Base-by-base conservation (phyloP, 352 stramenopile genomes). In the Phytophthora idaei region DNA sequence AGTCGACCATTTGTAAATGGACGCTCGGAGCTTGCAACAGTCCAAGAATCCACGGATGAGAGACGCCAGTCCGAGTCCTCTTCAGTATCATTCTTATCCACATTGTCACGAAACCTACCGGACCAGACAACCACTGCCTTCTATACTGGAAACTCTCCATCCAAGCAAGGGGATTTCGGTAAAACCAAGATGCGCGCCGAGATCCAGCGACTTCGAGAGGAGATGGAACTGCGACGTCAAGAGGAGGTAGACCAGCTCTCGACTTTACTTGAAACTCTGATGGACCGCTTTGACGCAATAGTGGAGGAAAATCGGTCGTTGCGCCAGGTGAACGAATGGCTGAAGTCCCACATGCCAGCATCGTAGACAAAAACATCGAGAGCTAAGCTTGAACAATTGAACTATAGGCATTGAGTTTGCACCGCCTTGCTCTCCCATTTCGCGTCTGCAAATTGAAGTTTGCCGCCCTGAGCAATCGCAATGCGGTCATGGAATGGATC, bases 401-500 rank as follows among this genome's bases (percentile, higher is more conserved):
- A 59, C 27, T 59, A 49, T 62, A 42, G 25, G 25, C 31, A 42
- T 17, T 12, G 31, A 37, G 9, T 50, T 36, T 57, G 41, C 49
- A 49, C 44, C 41, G n/a, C 21, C 39, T 65, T 52, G 27, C 46
- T 21, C 10, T 57, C 41, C 66, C 67, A 76, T 56, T 53, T 54
- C 15, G 69, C 77, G 12, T 71, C 58, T 57, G 70, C 80, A 39
- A 74, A 78, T 54, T 71, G 67, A 10, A 81, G 37, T 17, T 29
- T 46, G 3, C 54, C 64, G 2, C 57, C 63, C 25, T 67, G 67
- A 56, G 65, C 71, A 36, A 85, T 61, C 6, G 76, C 44, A 12
- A 88, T 50, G 4, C 74, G 74, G 29, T 78, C 67, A 3, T 70
- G 28, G 29, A 78, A 81, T 36, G 76, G 76, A 44, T 83, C 74